Percentiles rank a stretch among this genome's conserved stretches.
Conservation (phyloP, 192 early-diverging fungal species). For the Entomortierella parvispora region DNA sequence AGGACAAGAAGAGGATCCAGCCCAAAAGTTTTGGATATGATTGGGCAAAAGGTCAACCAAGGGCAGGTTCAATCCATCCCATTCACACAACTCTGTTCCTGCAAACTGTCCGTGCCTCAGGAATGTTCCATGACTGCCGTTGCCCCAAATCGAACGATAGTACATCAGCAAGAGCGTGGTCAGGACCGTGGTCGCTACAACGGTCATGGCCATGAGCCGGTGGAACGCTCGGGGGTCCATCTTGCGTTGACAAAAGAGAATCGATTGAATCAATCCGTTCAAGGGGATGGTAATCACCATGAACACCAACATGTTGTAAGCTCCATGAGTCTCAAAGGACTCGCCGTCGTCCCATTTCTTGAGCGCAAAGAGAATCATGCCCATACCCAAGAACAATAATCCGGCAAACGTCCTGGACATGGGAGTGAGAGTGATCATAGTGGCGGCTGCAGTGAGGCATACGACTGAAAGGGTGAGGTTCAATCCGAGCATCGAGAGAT, state of each 20-base stretch:
- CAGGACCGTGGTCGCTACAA: constrained; percentile 19
- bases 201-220: constrained; percentile 38
- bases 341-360: constrained; percentile 67
- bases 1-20: constrained; percentile 51
- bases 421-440: constrained; percentile 54
- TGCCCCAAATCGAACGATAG: constrained; percentile 55
- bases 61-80: constrained; percentile 62
- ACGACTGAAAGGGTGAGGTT: constrained; percentile 56
- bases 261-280: constrained; percentile 53
- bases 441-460: constrained; percentile 52
- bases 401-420: constrained; percentile 48
- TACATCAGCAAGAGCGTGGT: constrained; percentile 44
- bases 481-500: constrained; percentile 56
- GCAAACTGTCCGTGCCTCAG: constrained; percentile 16
- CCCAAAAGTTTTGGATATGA: constrained; percentile 69
- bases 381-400: constrained; percentile 10
- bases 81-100: constrained; percentile 54
- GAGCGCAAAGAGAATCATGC: constrained; percentile 28
- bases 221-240: constrained; percentile 34
- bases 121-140: constrained; percentile 35
- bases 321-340: constrained; percentile 64
- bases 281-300: constrained; percentile 60
- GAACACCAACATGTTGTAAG: constrained; percentile 68
- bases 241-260: constrained; percentile 32
- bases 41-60: constrained; percentile 61